Evolutionary conservation across 805 yeast species (phyloP).

Genomic region (Torulaspora maleeae): DNA sequence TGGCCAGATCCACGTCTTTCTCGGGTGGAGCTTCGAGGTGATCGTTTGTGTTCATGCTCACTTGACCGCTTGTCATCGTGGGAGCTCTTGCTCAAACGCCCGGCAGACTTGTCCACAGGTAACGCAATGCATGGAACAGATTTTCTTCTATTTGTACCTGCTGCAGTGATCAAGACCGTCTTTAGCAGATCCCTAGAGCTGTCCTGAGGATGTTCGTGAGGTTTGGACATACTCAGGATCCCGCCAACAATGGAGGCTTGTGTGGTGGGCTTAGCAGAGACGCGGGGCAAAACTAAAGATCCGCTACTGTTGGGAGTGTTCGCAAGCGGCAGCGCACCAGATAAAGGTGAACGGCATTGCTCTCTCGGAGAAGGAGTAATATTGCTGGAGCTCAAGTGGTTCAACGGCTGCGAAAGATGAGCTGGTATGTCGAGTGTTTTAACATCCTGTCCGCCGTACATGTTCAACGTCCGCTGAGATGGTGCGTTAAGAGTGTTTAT

Average conservation of each 20-base stretch:
- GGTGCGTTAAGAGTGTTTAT: neutral
- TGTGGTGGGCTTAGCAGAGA: conserved; percentile 15
- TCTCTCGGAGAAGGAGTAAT: neutral
- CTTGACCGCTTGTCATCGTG: neutral
- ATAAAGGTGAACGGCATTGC: neutral
- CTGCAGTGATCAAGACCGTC: conserved; percentile 16
- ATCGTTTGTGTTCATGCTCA: neutral
- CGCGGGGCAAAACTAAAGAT: conserved; percentile 7
- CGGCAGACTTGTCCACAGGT: neutral
- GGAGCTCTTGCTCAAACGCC: neutral
- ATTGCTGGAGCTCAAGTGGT: conserved; percentile 2
- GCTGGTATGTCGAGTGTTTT: neutral
- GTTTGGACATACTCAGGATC: conserved; percentile 7
- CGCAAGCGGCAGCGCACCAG: conserved; percentile 1
- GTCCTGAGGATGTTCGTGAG: conserved; percentile 12
- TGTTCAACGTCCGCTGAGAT: conserved; percentile 2
- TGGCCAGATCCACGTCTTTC: neutral
- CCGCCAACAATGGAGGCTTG: conserved; percentile 17
- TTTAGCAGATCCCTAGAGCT: conserved; percentile 18
- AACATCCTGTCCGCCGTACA: neutral
- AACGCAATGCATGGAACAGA: conserved; percentile 10
- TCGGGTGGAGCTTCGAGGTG: conserved; percentile 3
- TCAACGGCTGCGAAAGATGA: neutral
- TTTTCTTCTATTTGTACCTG: conserved; percentile 17
- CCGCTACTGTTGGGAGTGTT: conserved; percentile 8